Conservation (phyloP, 768 basidiomycete species). For the Suillus alpinus region DNA sequence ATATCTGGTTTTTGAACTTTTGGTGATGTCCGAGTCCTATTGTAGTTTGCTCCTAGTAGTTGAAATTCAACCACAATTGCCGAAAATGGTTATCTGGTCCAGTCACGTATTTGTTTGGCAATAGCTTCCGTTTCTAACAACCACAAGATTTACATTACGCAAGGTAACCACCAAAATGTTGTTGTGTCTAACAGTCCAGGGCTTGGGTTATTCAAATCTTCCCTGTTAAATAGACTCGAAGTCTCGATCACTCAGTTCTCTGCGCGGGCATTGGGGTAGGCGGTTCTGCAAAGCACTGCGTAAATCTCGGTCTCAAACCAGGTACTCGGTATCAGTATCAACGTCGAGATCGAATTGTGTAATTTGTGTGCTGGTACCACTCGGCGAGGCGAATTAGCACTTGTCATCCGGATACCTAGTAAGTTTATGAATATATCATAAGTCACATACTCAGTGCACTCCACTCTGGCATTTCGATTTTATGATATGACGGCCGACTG, state of each 20-base stretch:
- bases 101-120: slow-evolving; percentile 2
- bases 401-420: background rate
- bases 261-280: too few relatives aligned
- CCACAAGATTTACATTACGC: background rate
- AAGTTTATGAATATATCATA: background rate
- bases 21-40: background rate
- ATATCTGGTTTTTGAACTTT: too few relatives aligned
- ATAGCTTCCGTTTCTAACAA: slow-evolving; percentile 5
- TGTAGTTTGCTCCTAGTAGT: background rate
- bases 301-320: background rate
- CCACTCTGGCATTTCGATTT: background rate
- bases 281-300: background rate
- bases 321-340: background rate
- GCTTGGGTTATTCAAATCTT: too few relatives aligned
- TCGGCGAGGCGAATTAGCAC: background rate
- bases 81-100: background rate
- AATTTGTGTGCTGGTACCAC: background rate
- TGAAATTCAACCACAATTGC: background rate
- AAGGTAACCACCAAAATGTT: background rate
- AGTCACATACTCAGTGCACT: background rate
- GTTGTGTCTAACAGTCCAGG: too few relatives aligned
- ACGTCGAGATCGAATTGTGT: background rate
- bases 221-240: too few relatives aligned
- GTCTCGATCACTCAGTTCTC: too few relatives aligned
- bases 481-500: background rate